Percentiles rank a stretch among this genome's conserved stretches.
These are phyloP conservation scores for Colletotrichum higginsianum DNA, from an alignment of 2,329 filamentous ascomycete species.

Conservation along the genomic window DNA sequence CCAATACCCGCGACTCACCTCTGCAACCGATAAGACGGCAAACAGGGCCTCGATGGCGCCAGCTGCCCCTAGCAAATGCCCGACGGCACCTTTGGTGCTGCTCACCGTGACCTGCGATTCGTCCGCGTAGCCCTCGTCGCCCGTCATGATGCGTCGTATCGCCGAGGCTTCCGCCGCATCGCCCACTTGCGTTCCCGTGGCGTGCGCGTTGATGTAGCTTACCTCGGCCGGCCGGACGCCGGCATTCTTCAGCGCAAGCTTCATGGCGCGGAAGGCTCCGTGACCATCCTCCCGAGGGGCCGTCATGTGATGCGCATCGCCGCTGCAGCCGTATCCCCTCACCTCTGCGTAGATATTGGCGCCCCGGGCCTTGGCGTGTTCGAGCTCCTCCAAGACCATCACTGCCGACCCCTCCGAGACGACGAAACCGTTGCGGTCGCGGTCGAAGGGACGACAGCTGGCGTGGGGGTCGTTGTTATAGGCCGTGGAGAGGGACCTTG, in stretches of 20 bases:
- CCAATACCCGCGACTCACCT: slow-evolving; percentile 69
- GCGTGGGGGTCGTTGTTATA: slow-evolving; percentile 81
- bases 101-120: slow-evolving; percentile 83
- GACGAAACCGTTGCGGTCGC: slow-evolving; percentile 85
- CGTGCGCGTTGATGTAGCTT: slow-evolving; percentile 96
- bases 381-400: slow-evolving; percentile 88
- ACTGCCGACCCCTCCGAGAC: slow-evolving; percentile 94
- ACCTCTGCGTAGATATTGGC: slow-evolving; percentile 92
- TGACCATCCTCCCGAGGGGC: slow-evolving; percentile 86
- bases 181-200: slow-evolving; percentile 88
- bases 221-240: slow-evolving; percentile 77
- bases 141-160: slow-evolving; percentile 83
- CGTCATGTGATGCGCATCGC: slow-evolving; percentile 94
- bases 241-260: slow-evolving; percentile 82
- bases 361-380: slow-evolving; percentile 85
- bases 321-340: slow-evolving; percentile 89
- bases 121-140: slow-evolving; percentile 74
- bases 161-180: slow-evolving; percentile 91
- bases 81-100: slow-evolving; percentile 93
- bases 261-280: slow-evolving; percentile 90
- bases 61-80: slow-evolving; percentile 91
- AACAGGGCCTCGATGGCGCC: slow-evolving; percentile 93
- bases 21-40: slow-evolving; percentile 81
- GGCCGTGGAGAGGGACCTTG: slow-evolving; percentile 85
- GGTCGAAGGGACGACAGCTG: slow-evolving; percentile 91